Evolutionary conservation across 2,329 filamentous ascomycete genomes (phyloP).

Genomic region (Lecanoromycetidae sp.): DNA sequence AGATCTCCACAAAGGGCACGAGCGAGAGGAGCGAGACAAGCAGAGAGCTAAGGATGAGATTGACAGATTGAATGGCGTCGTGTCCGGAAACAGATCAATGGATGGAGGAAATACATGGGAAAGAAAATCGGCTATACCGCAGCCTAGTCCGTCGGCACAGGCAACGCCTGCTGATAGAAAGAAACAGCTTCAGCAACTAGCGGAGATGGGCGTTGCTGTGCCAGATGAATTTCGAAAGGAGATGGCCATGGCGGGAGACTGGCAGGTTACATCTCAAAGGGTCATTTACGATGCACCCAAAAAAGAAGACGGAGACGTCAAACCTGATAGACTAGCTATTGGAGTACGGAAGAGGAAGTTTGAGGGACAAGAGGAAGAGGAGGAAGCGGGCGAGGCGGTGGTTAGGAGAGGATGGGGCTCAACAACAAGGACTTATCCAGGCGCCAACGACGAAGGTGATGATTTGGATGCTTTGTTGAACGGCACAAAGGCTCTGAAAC

Average conservation of each 20-base stretch:
- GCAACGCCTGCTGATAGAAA: constrained; percentile 58
- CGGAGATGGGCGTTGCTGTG: constrained; percentile 72
- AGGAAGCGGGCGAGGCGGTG: constrained; percentile 25
- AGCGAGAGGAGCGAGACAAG: constrained; percentile 67
- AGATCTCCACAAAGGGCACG: constrained; percentile 74
- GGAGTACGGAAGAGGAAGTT: constrained; percentile 36
- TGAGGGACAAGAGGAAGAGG: constrained; percentile 33
- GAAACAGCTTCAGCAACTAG: constrained; percentile 75
- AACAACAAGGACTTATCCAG: constrained; percentile 30
- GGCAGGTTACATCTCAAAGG: constrained; percentile 55
- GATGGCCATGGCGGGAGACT: constrained; percentile 80
- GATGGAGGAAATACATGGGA: constrained; percentile 22
- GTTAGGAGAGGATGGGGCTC: constrained; percentile 35
- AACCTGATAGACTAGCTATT: constrained; percentile 24
- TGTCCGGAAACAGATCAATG: constrained; percentile 28
- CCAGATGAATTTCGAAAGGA: constrained; percentile 67
- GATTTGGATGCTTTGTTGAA: constrained; percentile 34
- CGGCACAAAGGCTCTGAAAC: constrained; percentile 26
- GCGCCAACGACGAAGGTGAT: constrained; percentile 23
- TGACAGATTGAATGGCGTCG: constrained; percentile 69
- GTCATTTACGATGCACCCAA: constrained; percentile 31
- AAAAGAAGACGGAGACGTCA: constrained; percentile 32
- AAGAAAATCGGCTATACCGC: constrained; percentile 23
- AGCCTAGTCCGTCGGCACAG: constrained; percentile 28
- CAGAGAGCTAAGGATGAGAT: constrained; percentile 75